Base-by-base conservation (phyloP, 1,284 basidiomycete species). In the Heterobasidion parviporum region DNA sequence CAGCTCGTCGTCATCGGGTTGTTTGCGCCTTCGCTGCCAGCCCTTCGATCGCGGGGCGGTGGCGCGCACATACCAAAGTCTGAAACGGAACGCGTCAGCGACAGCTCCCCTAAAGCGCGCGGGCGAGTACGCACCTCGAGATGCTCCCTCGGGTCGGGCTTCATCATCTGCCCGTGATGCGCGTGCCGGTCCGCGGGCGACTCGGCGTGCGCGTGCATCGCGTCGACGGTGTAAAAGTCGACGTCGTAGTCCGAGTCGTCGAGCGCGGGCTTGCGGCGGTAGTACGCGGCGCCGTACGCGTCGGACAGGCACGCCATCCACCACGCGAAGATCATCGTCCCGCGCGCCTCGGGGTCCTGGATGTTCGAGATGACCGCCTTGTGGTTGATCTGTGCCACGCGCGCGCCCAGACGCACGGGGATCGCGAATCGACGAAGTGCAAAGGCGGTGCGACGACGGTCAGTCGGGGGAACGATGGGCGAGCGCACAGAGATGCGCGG, bases 291-390 rank as follows among this genome's bases (percentile, higher is more conserved):
- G 41, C 77, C 74, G 61, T 79, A 81, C 1, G 81, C 79, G 58
- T 88, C 86, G 3, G 75, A 71, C 35, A 85, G 64, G 64, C 78
- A 81, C 15, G 81, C 79, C 68, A 82, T 75, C 82, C 83, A 86
- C 90, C 92, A 95, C 1, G 91, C 85, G 66, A 90, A 92, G 48
- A 89, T 85, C 83, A 91, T 87, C 2, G 85, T 89, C 20, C 87
- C 85, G 54, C 85, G 80, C 50, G 75, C 80, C 62, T 90, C 88
- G 33, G 80, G 74, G 65, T 89, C 86, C 60, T 79, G 74, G 59
- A 88, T 85, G 57, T 75, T 80, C 5, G 79, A 75, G 72, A 87
- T 82, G 48, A 84, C 84, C 4, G 85, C 81, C 68, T 87, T 89
- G 65, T 89, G 85, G 68, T 90, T 90, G 66, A 90, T 87, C 88